phyloP scores from a whole-genome alignment of 257 asterid genomes.

The Schizonepeta tenuifolia region DNA sequence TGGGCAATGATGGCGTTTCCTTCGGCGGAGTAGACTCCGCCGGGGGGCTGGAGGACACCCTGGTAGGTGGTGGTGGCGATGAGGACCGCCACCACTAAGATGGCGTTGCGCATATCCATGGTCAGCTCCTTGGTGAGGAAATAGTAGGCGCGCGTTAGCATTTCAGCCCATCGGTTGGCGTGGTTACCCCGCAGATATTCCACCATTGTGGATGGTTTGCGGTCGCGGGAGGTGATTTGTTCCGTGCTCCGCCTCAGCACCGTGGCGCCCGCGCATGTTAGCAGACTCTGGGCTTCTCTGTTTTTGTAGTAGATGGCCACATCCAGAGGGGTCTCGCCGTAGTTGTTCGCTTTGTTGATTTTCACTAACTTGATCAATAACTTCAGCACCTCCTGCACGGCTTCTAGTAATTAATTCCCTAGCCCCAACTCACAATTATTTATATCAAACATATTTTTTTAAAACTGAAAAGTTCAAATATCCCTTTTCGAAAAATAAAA shows the following conservation, averaged over 20 bases:
- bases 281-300: background rate
- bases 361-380: background rate
- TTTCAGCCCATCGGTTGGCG: background rate
- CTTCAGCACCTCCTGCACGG: background rate
- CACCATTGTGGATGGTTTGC: background rate
- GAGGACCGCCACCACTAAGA: conserved; percentile 32
- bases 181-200: background rate
- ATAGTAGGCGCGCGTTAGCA: background rate
- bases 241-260: too few relatives aligned
- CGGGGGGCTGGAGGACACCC: conserved; percentile 40
- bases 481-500: too few relatives aligned
- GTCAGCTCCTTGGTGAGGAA: conserved; percentile 14
- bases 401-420: too few relatives aligned
- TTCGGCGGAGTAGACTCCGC: conserved; percentile 34
- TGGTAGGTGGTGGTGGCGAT: conserved; percentile 39
- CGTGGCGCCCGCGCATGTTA: background rate
- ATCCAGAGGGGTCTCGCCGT: conserved; percentile 18
- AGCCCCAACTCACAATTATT: too few relatives aligned
- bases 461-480: too few relatives aligned
- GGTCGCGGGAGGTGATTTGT: background rate
- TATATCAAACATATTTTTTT: too few relatives aligned
- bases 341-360: conserved; percentile 15
- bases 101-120: conserved; percentile 29
- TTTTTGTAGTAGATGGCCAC: background rate
- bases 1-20: background rate